These are phyloP conservation scores for Kodamaea plutei DNA, from an alignment of 1,139 yeast species.

Conservation along the genomic window DNA sequence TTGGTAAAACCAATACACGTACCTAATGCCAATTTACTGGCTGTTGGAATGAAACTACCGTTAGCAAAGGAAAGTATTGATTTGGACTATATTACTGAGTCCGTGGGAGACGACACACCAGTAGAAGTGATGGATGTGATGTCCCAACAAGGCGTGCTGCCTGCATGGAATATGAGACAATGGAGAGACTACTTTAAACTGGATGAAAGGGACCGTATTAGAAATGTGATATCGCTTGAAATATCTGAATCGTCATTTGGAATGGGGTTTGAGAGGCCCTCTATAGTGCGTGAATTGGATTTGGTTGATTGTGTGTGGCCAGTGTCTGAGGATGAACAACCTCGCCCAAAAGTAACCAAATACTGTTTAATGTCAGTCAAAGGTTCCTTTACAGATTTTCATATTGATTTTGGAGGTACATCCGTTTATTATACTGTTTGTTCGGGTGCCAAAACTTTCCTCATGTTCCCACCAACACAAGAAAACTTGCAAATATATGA, in stretches of 20 bases:
- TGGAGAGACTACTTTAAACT: conserved; percentile 74
- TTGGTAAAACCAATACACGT: conserved; percentile 29
- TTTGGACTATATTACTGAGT: conserved; percentile 53
- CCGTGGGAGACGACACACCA: conserved; percentile 59
- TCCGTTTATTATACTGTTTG: conserved; percentile 85
- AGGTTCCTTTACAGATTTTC: conserved; percentile 84
- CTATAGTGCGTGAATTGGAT: conserved; percentile 63
- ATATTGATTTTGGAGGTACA: conserved; percentile 89
- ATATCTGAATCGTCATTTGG: conserved; percentile 60
- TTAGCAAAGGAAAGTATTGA: conserved; percentile 33
- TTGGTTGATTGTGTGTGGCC: conserved; percentile 68
- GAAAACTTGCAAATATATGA: conserved; percentile 58
- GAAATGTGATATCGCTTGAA: conserved; percentile 81
- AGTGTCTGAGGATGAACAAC: conserved; percentile 20
- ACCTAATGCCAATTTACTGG: conserved; percentile 25
- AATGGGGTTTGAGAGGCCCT: conserved; percentile 54
- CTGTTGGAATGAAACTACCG: conserved; percentile 40
- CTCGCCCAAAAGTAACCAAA: conserved; percentile 69
- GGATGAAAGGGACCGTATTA: conserved; percentile 55
- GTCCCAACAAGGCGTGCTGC: conserved; percentile 61
- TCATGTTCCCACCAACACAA: conserved; percentile 75
- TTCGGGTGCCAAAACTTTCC: conserved; percentile 66
- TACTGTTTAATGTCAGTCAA: conserved; percentile 84
- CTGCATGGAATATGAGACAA: conserved; percentile 65
- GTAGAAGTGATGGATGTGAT: conserved; percentile 90